Percentiles rank a stretch among this genome's conserved stretches.
Conservation (phyloP, 2,329 filamentous ascomycete genomes). For the Phaeosphaeriaceae sp. region DNA sequence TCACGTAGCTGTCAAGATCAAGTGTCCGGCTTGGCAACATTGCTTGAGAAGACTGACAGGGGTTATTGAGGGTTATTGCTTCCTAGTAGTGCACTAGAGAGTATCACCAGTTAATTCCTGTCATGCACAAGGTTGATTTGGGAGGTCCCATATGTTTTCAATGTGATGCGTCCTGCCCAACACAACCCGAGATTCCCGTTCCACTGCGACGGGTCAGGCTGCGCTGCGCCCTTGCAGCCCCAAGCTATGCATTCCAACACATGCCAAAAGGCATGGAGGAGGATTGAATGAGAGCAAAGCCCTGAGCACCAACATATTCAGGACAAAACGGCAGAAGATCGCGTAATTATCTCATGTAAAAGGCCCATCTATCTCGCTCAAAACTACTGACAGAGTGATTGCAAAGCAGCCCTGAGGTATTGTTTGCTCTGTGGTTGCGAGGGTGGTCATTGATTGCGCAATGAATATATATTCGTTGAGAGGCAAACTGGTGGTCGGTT, state of each 20-base stretch:
- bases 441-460: slow-evolving; percentile 14
- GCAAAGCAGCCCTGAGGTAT: slow-evolving; percentile 16
- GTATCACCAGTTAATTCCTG: slow-evolving; percentile 21
- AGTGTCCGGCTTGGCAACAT: slow-evolving; percentile 27
- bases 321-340: slow-evolving; percentile 11
- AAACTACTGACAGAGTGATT: slow-evolving; percentile 24
- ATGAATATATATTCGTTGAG: slow-evolving; percentile 13
- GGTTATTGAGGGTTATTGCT: slow-evolving; percentile 6
- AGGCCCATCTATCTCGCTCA: slow-evolving; percentile 25
- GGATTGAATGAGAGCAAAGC: slow-evolving; percentile 1
- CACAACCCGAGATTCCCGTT: slow-evolving; percentile 36
- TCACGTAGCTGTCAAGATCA: slow-evolving; percentile 39
- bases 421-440: slow-evolving; percentile 22
- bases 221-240: slow-evolving; percentile 24
- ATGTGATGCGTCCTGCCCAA: slow-evolving; percentile 37
- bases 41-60: slow-evolving; percentile 10
- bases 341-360: too few relatives aligned
- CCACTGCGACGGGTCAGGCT: slow-evolving; percentile 21
- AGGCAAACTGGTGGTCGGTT: slow-evolving; percentile 1
- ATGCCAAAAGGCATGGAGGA: slow-evolving; percentile 9
- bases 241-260: slow-evolving; percentile 3
- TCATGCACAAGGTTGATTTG: slow-evolving; percentile 26
- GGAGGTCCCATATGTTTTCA: slow-evolving; percentile 2
- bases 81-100: slow-evolving; percentile 28
- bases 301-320: slow-evolving; percentile 12